Evolutionary conservation across 2,329 filamentous ascomycete species (phyloP).

Genomic region (Clarireedia sp.): DNA sequence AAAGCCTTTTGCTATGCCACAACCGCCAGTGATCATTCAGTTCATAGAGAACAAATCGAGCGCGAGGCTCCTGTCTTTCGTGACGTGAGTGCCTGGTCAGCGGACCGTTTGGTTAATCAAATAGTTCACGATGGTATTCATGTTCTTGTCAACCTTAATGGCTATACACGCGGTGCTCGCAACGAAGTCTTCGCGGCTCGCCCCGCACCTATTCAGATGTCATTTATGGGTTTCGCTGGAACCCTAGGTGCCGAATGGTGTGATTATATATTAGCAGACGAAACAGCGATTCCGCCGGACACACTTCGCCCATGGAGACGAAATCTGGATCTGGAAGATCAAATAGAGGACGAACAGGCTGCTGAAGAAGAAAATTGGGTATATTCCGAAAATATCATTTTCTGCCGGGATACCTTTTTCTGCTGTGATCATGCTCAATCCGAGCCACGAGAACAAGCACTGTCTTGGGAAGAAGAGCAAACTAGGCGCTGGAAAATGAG

Average conservation of each 20-base stretch:
- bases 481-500: conserved; percentile 82
- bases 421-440: conserved; percentile 94
- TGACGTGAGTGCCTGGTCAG: conserved; percentile 79
- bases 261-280: conserved; percentile 89
- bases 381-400: conserved; percentile 95
- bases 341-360: conserved; percentile 53
- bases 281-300: conserved; percentile 72
- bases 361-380: conserved; percentile 70
- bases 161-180: conserved; percentile 90
- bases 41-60: conserved; percentile 89
- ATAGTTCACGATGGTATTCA: conserved; percentile 86
- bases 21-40: conserved; percentile 79
- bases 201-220: conserved; percentile 95
- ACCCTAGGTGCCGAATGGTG: conserved; percentile 97
- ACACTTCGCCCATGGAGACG: conserved; percentile 74
- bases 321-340: conserved; percentile 68
- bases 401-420: conserved; percentile 91
- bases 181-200: conserved; percentile 96
- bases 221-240: conserved; percentile 98
- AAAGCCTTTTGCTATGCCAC: conserved; percentile 95
- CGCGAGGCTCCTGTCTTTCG: conserved; percentile 83
- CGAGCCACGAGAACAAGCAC: conserved; percentile 60
- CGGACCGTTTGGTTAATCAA: conserved; percentile 76
- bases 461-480: conserved; percentile 82
- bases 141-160: conserved; percentile 94